Evolutionary conservation across 768 basidiomycete species (phyloP), one percentile per base, ranked within the genome.

Genomic region (Suillus decipiens): DNA sequence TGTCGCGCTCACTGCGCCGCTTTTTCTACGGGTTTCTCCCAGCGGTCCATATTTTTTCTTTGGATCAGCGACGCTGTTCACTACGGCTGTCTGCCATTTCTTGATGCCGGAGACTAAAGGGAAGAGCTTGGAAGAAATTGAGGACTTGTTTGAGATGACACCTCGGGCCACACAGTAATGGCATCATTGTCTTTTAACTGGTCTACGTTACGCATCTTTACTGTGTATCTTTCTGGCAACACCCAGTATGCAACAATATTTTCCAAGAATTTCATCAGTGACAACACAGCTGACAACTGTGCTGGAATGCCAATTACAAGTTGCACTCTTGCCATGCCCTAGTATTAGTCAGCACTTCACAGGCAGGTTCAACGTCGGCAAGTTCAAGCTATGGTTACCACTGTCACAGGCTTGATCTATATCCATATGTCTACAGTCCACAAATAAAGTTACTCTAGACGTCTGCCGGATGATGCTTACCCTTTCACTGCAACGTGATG

Each of bases 41-140:
- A 83, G 77, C 1, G 82, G 80, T 1, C 80, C 80, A 1, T 83
- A 82, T 66, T 83, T 83, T 70, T 68, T 82, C 51, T 83, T 82
- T 60, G 78, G 79, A 33, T 66, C 66, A n/a, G 77, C 73, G 53
- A 68, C 76, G 19, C 72, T 76, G 47, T 62, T 81, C 48, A 75
- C 76, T 31, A 76, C 76, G 15, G 8, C 79, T 28, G 74, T 79
- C 19, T 83, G 79, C 62, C 58, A 74, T 24, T 70, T 77, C 1
- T 79, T 75, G 61, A 75, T 76, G 64, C 81, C 81, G 19, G 83
- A 83, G 64, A 82, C 81, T 5, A 77, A 76, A 54, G 81, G 82
- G 2, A 73, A 76, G 59, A 77, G 74, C 61, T 71, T 83, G 60
- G 82, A 82, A 60, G 77, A 76, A 57, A 76, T 82, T 17, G 79